Evolutionary conservation across 345 rosid species (phyloP).

Genomic region (Eucalyptus sp.): DNA sequence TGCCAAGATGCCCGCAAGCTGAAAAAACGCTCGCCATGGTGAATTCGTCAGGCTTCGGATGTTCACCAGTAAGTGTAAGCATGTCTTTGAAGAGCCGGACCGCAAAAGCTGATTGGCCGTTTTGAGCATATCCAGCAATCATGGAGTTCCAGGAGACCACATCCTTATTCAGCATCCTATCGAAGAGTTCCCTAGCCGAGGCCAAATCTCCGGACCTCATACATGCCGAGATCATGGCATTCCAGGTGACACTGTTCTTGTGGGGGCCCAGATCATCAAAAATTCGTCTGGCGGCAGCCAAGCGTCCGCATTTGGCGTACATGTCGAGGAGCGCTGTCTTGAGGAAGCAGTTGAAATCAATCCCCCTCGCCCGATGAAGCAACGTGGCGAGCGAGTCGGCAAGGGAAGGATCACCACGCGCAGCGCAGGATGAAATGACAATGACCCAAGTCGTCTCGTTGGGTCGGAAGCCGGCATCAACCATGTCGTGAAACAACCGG

Average conservation of each 20-base stretch:
- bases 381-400: constrained; percentile 14
- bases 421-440: constrained; percentile 31
- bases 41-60: constrained; percentile 22
- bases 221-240: constrained; percentile 31
- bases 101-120: constrained; percentile 29
- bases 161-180: constrained; percentile 27
- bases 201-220: constrained; percentile 16
- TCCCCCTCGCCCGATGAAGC: not conserved
- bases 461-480: constrained; percentile 21
- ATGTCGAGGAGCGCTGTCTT: constrained; percentile 39
- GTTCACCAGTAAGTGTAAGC: not conserved
- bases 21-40: constrained; percentile 25
- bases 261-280: constrained; percentile 18
- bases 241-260: constrained; percentile 29
- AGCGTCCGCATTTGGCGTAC: constrained; percentile 27
- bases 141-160: constrained; percentile 41
- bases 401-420: constrained; percentile 21
- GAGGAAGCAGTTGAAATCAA: constrained; percentile 18
- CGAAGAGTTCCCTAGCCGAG: constrained; percentile 23
- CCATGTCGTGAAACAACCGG: constrained; percentile 34
- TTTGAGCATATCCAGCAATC: constrained; percentile 42
- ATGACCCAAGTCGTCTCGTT: constrained; percentile 35
- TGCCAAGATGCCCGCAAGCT: constrained; percentile 37
- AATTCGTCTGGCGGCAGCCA: constrained; percentile 16
- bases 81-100: constrained; percentile 20